A percentile compares a stretch with the other conserved stretches of the same genome.
Evolutionary conservation across 2,329 filamentous ascomycete genomes (phyloP).

Genomic region (Akanthomyces uredinophilus): DNA sequence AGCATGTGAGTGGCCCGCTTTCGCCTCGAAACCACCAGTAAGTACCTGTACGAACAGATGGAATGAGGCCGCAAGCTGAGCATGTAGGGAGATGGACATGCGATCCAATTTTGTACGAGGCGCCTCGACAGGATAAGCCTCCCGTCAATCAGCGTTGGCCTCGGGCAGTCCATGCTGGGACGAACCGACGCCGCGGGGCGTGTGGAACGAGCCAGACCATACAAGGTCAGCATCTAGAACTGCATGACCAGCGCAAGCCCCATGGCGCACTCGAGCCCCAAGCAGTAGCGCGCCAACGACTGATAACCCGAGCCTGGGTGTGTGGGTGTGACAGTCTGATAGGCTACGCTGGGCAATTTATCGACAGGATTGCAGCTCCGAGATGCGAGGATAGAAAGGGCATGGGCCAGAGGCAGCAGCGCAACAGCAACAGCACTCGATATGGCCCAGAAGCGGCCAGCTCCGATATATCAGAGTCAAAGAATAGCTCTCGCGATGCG

Average conservation of each 20-base stretch:
- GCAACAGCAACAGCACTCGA: not conserved
- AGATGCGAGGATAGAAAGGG: not conserved
- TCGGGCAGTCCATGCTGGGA: not conserved
- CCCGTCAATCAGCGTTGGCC: not conserved
- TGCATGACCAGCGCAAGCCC: not conserved
- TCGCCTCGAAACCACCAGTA: not conserved
- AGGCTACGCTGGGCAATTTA: not conserved
- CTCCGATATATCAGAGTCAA: not conserved
- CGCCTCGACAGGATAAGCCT: not conserved
- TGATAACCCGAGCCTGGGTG: not conserved
- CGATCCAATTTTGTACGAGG: not conserved
- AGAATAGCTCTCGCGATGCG: not conserved
- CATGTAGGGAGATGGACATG: not conserved
- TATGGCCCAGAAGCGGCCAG: not conserved
- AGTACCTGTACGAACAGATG: not conserved
- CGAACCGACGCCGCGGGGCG: not conserved
- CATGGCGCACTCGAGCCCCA: not conserved
- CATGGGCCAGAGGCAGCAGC: not conserved
- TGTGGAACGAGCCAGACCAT: slow-evolving; percentile 1
- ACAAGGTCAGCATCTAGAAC: not conserved
- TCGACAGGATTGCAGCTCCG: not conserved
- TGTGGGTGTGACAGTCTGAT: not conserved
- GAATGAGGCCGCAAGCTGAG: not conserved
- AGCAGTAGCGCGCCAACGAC: slow-evolving; percentile 4
- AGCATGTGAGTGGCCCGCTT: not conserved